These are phyloP conservation scores for Hymenoscyphus occultus DNA, from an alignment of 2,329 filamentous ascomycete genomes.

Conservation along the genomic window DNA sequence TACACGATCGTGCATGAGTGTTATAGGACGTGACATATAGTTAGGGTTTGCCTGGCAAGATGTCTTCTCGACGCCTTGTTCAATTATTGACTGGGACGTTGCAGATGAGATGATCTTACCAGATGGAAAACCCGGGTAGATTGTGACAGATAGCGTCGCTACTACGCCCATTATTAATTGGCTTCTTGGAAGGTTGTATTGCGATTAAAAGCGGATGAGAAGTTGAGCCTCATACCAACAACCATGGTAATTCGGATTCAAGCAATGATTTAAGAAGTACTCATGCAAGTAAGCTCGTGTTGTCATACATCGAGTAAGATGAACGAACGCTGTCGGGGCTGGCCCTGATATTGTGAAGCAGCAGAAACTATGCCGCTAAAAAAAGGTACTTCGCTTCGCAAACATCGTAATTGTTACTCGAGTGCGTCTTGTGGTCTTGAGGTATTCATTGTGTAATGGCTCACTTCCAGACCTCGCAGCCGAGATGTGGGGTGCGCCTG, in stretches of 20 bases:
- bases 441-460: neutral
- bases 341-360: neutral
- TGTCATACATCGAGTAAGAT: neutral
- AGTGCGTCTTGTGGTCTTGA: neutral
- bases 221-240: neutral
- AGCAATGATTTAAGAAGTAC: neutral
- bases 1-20: constrained; percentile 2
- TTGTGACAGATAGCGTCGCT: neutral
- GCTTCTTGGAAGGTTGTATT: too few relatives aligned
- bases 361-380: neutral
- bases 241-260: neutral
- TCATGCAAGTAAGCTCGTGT: neutral
- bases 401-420: neutral
- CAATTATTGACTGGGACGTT: neutral
- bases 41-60: neutral
- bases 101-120: neutral
- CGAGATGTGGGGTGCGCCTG: neutral
- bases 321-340: neutral
- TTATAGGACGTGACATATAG: neutral
- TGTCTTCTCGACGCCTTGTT: constrained; percentile 1
- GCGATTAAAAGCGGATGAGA: neutral
- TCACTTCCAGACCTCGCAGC: neutral
- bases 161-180: neutral
- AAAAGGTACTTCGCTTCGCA: neutral
- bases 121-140: neutral